These are phyloP conservation scores for Fraxinus angustifolia DNA, from an alignment of 305 asterid species.

Conservation along the genomic window DNA sequence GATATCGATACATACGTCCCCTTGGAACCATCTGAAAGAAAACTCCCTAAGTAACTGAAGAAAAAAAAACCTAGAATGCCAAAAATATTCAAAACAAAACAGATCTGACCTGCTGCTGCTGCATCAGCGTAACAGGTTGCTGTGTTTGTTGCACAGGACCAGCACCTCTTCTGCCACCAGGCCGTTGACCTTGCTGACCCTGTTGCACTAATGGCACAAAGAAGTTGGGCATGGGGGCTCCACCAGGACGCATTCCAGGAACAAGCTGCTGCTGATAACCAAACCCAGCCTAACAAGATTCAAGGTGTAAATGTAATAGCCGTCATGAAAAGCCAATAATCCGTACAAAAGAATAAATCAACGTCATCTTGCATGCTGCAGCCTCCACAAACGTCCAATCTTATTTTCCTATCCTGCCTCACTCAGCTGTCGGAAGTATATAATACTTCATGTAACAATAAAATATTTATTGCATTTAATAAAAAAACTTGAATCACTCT, in stretches of 20 bases:
- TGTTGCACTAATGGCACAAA: conserved; percentile 46
- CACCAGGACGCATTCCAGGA: conserved; percentile 52
- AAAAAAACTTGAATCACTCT: no score
- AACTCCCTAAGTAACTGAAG: neutral
- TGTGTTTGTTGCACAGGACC: conserved; percentile 46
- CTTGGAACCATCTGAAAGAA: neutral
- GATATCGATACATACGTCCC: neutral
- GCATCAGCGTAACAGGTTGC: conserved; percentile 37
- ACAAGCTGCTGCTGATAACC: conserved; percentile 58
- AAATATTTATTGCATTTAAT: no score
- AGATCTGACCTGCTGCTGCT: conserved; percentile 31
- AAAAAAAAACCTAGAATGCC: no score
- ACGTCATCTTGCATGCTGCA: neutral
- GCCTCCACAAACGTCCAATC: neutral
- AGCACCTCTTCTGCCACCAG: conserved; percentile 47
- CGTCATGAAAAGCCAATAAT: neutral
- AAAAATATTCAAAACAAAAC: neutral
- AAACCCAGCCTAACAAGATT: conserved; percentile 40
- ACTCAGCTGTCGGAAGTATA: neutral
- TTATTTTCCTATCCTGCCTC: neutral
- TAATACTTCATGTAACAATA: neutral
- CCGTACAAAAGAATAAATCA: neutral
- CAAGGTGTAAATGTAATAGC: neutral
- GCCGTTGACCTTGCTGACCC: conserved; percentile 49
- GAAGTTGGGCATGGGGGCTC: conserved; percentile 44